Conservation (phyloP, 1,284 basidiomycete species). For the Omphalotus olearius region DNA sequence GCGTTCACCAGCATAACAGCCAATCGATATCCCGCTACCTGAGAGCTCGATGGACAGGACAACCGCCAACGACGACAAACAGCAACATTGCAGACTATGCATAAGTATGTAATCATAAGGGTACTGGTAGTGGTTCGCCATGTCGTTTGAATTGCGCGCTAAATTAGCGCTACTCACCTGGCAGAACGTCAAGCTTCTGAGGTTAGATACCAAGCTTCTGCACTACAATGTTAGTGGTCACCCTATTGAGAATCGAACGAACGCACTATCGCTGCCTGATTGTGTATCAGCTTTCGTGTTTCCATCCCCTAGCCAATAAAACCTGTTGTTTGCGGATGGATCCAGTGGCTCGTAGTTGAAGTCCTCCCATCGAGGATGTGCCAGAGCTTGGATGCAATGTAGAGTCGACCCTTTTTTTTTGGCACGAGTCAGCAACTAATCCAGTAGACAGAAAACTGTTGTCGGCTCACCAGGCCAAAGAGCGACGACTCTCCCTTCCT, state of each 20-base stretch:
- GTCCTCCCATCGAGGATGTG: slow-evolving; percentile 63
- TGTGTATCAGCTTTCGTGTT: slow-evolving; percentile 41
- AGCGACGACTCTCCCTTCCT: slow-evolving; percentile 51
- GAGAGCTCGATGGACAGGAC: too few relatives aligned
- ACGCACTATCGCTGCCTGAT: slow-evolving; percentile 44
- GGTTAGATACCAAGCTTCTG: slow-evolving; percentile 49
- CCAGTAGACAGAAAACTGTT: too few relatives aligned
- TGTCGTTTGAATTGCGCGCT: too few relatives aligned
- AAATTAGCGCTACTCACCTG: slow-evolving; percentile 23
- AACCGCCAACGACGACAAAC: too few relatives aligned
- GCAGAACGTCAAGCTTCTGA: slow-evolving; percentile 37
- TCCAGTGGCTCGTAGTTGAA: slow-evolving; percentile 50
- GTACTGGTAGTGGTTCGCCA: too few relatives aligned
- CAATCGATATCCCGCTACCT: too few relatives aligned
- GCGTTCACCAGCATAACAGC: too few relatives aligned
- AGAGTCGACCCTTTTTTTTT: slow-evolving; percentile 44
- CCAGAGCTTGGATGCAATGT: slow-evolving; percentile 45
- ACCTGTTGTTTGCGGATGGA: slow-evolving; percentile 35
- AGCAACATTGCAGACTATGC: too few relatives aligned
- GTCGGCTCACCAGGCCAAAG: slow-evolving; percentile 51
- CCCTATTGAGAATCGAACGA: background rate
- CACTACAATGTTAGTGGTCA: background rate
- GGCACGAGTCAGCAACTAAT: background rate
- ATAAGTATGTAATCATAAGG: too few relatives aligned
- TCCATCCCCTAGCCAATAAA: slow-evolving; percentile 60